Evolutionary conservation across 306 rosid genomes (phyloP).

Genomic region (Myrica gale): DNA sequence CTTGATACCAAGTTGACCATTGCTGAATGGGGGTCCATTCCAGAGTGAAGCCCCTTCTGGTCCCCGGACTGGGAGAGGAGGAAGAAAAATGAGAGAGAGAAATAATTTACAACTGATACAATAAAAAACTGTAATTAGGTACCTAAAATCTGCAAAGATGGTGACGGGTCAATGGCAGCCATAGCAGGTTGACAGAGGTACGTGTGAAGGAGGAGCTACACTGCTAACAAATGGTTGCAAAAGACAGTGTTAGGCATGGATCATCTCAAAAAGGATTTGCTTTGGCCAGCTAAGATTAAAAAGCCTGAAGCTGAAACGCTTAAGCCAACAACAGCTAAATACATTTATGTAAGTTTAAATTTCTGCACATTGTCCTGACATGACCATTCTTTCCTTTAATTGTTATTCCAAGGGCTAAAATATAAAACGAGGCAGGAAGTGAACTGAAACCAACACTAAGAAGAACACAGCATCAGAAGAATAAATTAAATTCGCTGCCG

Average conservation of each 20-base stretch:
- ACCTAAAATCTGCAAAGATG: conserved; percentile 76
- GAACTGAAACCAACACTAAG: not conserved
- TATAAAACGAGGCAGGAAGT: too few relatives aligned
- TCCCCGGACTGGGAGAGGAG: conserved; percentile 54
- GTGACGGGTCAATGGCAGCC: conserved; percentile 53
- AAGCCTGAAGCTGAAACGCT: not conserved
- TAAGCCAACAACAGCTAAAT: not conserved
- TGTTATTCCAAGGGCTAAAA: not conserved
- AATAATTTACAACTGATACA: not conserved
- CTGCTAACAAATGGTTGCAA: not conserved
- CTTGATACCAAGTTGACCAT: conserved; percentile 57
- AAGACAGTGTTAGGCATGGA: not conserved
- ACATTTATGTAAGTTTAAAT: not conserved
- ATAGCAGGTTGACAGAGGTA: conserved; percentile 30
- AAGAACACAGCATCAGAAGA: not conserved
- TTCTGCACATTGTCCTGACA: not conserved
- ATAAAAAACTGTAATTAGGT: conserved; percentile 13
- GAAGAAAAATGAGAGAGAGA: conserved; percentile 1
- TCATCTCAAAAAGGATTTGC: not conserved
- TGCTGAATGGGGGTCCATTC: conserved; percentile 75
- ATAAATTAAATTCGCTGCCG: not conserved
- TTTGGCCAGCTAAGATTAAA: not conserved
- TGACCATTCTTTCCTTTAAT: not conserved
- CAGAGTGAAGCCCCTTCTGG: conserved; percentile 73
- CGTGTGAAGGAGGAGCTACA: not conserved